phyloP scores from a whole-genome alignment of 192 early-diverging fungal genomes.

The Coemansia sp. region DNA sequence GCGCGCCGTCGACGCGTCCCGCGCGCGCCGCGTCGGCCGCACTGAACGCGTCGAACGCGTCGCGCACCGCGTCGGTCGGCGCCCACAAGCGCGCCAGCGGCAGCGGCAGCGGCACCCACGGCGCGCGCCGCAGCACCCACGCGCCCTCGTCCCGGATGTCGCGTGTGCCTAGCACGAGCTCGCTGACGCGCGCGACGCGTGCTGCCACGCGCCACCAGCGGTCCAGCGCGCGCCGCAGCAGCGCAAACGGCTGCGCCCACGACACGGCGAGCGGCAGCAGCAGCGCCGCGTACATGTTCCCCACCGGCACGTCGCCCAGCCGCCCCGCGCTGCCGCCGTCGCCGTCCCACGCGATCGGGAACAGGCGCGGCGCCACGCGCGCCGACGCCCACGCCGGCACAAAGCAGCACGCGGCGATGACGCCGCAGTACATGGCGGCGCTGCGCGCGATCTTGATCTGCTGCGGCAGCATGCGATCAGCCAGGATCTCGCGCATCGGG shows the following conservation, averaged over 20 bases:
- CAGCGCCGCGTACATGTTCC: conserved; percentile 70
- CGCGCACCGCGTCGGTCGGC: conserved; percentile 51
- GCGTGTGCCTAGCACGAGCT: conserved; percentile 77
- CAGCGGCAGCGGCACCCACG: conserved; percentile 52
- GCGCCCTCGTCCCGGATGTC: conserved; percentile 70
- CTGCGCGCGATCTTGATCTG: conserved; percentile 79
- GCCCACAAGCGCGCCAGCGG: conserved; percentile 42
- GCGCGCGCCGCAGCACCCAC: conserved; percentile 51
- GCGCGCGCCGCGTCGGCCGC: conserved; percentile 19
- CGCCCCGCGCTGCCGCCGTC: not conserved
- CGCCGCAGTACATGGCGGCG: conserved; percentile 75
- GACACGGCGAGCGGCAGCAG: conserved; percentile 63
- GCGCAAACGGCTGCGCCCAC: conserved; percentile 58
- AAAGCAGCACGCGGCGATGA: conserved; percentile 74
- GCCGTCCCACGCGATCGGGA: conserved; percentile 27
- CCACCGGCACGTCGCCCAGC: conserved; percentile 61
- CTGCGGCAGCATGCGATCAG: conserved; percentile 69
- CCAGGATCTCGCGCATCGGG: conserved; percentile 89
- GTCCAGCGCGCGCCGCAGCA: conserved; percentile 54
- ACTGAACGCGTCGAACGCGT: conserved; percentile 32
- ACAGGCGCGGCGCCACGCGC: not conserved
- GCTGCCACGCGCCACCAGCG: conserved; percentile 74
- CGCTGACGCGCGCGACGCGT: conserved; percentile 62
- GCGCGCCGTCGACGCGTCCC: conserved; percentile 1
- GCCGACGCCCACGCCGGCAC: not conserved